Evolutionary conservation across 345 rosid genomes (phyloP), one percentile per base, ranked within the genome.

Genomic region (Isatis tinctoria): DNA sequence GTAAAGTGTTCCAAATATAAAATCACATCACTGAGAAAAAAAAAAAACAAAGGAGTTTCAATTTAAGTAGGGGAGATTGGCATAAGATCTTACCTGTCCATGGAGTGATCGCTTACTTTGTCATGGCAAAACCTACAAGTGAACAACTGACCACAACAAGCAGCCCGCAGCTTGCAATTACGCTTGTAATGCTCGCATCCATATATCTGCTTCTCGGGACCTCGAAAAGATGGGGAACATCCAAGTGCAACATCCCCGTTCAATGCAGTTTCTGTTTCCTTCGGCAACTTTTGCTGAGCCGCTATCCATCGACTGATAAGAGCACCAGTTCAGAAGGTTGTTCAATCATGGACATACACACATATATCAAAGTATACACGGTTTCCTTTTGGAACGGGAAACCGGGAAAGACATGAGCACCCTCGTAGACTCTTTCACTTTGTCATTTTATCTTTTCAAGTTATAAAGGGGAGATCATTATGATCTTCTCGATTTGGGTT

Each of bases 121-220:
- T 90, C 97, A 72, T 90, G 97, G 69, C 97, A 88, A 81, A 90
- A 90, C 77, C 94, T 82, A 80, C 97, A 88, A 37, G 94, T 67
- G 78, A 76, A 88, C 72, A 90, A 78, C 81, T 90, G 85, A 69
- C 83, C 90, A 70, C 97, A 90, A 76, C 94, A 88, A 69, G 85
- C 79, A 60, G 97, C 94, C 10, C 87, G 94, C 17, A 90, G 88
- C 79, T 90, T 90, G 82, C 97, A 90, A 76, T 86, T 90, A 77
- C 97, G 85, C 77, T 86, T 90, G 82, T 90, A 90, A 78, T 90
- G 97, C 80, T 90, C 97, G 48, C 97, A 90, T 74, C 97, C 97
- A 79, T 81, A 88, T 66, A 82, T 81, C 58, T 81, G 86, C 74
- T 86, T 88, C 82, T 88, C 94, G 1, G 81, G 72, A 84, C 87